Base-by-base conservation (phyloP, 257 asterid genomes). In the Anisodus acutangulus region DNA sequence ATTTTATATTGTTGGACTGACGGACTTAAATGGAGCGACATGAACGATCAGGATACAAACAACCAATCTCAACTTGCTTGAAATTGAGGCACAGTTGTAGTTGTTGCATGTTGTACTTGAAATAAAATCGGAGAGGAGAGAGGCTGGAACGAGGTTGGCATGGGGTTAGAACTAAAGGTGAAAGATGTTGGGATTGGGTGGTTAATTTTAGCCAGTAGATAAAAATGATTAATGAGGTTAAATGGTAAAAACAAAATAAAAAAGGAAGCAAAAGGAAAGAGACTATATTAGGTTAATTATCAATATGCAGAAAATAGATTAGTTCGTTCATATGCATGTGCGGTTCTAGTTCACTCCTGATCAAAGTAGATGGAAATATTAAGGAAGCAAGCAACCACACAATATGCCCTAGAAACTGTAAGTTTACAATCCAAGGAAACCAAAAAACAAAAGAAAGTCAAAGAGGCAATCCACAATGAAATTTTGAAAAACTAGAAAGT, bases 1-100 rank as follows among this genome's bases (percentile, higher is more conserved):
- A 13, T 68, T 54, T 69, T 69, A 69, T 39, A 69, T 15, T 41
- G 78, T 69, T 69, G 54, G 35, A 69, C 15, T 69, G 78, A 69
- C 26, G 3, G 31, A 0, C 45, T 41, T 41, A 69, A 47, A 39
- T 8, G 26, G 15, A 69, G 59, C 4, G 59, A 54, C 59, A 54
- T 54, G 59, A 11, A 54, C 59, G 15, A 12, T 11, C 16, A 54
- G 78, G n/a, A 69, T 37, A 13, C 53, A 68, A 6, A 68, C 15
- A 54, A 41, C 53, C 22, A 68, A 15, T 68, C 76, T 51, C 7
- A 69, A 69, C 35, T 31, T 31, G 35, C 35, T 31, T 31, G 35
- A 31, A 31, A 31, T 31, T 31, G 35, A 31, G 35, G 35, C 35
- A 31, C 35, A 68, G 35, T 63, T 26, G 49, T 41, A 69, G 54